Conservation (phyloP, 2,329 filamentous ascomycete genomes). For the Pseudocercospora vitis region DNA sequence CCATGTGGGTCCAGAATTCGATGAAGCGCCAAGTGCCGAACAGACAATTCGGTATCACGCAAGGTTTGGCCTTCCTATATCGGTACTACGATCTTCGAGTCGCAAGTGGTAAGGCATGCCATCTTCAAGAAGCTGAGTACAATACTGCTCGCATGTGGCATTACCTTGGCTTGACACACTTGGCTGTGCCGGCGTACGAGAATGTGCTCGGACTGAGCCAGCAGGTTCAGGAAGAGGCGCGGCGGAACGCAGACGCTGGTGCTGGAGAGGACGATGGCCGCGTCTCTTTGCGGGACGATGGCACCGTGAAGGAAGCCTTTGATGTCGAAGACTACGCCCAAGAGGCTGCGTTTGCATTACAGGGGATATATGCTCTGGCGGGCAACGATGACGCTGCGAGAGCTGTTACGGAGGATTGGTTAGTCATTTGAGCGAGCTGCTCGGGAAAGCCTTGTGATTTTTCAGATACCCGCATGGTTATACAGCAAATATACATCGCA, state of each 20-base stretch:
- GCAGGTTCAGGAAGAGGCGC: conserved; percentile 42
- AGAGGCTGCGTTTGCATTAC: conserved; percentile 74
- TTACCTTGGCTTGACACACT: conserved; percentile 67
- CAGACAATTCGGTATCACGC: conserved; percentile 79
- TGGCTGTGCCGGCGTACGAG: conserved; percentile 73
- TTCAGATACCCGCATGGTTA: not conserved
- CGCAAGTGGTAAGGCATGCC: conserved; percentile 39
- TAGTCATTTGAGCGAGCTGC: conserved; percentile 42
- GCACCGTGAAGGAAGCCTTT: conserved; percentile 10
- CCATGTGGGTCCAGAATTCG: conserved; percentile 83
- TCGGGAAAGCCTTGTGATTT: not conserved
- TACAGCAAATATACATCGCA: too few relatives aligned
- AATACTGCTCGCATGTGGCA: conserved; percentile 78
- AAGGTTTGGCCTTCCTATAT: conserved; percentile 79
- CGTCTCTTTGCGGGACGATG: not conserved
- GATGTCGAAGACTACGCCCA: conserved; percentile 59
- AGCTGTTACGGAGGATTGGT: conserved; percentile 59
- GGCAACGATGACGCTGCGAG: conserved; percentile 64
- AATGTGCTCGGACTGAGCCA: conserved; percentile 54
- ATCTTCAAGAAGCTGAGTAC: conserved; percentile 75
- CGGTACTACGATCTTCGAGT: conserved; percentile 67
- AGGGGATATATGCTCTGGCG: conserved; percentile 64
- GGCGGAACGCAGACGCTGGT: conserved; percentile 38
- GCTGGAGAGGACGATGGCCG: conserved; percentile 6
- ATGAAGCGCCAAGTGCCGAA: conserved; percentile 90